Conservation (phyloP, 2,329 filamentous ascomycete species). For the Fusarium oxysporum region DNA sequence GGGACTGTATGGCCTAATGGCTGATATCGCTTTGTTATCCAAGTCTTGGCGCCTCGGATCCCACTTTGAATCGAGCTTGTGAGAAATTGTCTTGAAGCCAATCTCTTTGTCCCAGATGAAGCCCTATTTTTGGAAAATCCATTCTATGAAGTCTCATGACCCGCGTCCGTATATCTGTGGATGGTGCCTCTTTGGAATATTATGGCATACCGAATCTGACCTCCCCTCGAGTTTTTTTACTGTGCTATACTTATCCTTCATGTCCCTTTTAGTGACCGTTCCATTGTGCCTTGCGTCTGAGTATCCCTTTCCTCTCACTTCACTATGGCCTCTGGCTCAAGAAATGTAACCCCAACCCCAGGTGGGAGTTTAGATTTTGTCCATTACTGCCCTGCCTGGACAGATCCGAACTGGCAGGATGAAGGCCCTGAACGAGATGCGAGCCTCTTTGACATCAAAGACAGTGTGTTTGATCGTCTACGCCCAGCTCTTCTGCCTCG, state of each 20-base stretch:
- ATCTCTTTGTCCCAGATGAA: not conserved
- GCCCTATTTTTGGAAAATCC: not conserved
- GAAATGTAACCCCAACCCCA: not conserved
- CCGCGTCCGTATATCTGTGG: not conserved
- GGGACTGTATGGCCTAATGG: not conserved
- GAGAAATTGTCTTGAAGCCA: not conserved
- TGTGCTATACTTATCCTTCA: not conserved
- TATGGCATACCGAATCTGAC: not conserved
- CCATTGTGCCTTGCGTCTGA: not conserved
- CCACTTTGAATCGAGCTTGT: not conserved
- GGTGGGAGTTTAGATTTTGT: conserved; percentile 11
- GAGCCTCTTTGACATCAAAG: conserved; percentile 23
- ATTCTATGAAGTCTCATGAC: not conserved
- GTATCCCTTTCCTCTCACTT: not conserved
- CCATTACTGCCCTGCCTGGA: conserved; percentile 45
- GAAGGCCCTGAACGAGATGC: conserved; percentile 12
- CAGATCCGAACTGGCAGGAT: conserved; percentile 45
- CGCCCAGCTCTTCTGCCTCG: conserved; percentile 41
- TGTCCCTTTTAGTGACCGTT: not conserved
- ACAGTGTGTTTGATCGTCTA: conserved; percentile 33
- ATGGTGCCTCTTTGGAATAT: not conserved
- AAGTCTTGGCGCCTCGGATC: not conserved
- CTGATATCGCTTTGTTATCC: conserved; percentile 15
- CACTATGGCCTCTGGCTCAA: conserved; percentile 8
- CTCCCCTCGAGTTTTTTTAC: not conserved